Conservation (phyloP, 306 rosid genomes). For the Glycine soja region DNA sequence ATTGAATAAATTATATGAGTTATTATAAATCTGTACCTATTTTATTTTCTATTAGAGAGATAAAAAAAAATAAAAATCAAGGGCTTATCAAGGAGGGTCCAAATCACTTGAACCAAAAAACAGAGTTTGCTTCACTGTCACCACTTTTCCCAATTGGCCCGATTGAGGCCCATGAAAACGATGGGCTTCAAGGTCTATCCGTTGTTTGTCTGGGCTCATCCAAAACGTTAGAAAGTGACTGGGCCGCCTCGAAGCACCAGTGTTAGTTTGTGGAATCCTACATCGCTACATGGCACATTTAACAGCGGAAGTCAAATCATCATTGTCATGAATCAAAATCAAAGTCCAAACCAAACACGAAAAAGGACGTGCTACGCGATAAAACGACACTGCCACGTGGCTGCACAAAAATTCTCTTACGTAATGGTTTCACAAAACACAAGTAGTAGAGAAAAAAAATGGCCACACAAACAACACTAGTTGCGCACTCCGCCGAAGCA, state of each 20-base stretch:
- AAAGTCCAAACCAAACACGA: not conserved
- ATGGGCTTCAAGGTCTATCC: too few relatives aligned
- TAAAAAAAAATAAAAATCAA: too few relatives aligned
- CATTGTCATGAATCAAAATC: not conserved
- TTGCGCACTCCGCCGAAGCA: slow-evolving; percentile 42
- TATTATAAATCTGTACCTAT: too few relatives aligned
- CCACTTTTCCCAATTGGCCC: too few relatives aligned
- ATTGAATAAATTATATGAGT: too few relatives aligned
- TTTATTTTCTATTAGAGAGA: too few relatives aligned
- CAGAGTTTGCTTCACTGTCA: too few relatives aligned
- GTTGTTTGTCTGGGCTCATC: too few relatives aligned
- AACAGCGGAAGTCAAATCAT: not conserved
- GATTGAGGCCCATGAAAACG: too few relatives aligned
- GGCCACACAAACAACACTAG: slow-evolving; percentile 47
- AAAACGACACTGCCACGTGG: slow-evolving; percentile 42
- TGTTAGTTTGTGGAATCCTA: slow-evolving; percentile 14
- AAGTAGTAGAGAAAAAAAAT: slow-evolving; percentile 4
- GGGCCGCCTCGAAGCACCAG: not conserved
- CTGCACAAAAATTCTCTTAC: not conserved
- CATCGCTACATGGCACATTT: slow-evolving; percentile 33
- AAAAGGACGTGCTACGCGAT: not conserved
- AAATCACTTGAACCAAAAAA: too few relatives aligned
- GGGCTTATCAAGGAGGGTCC: too few relatives aligned
- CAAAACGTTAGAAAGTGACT: not conserved
- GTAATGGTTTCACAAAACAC: not conserved